phyloP scores from a whole-genome alignment of 768 basidiomycete species.

The Pleurotus ostreatus region DNA sequence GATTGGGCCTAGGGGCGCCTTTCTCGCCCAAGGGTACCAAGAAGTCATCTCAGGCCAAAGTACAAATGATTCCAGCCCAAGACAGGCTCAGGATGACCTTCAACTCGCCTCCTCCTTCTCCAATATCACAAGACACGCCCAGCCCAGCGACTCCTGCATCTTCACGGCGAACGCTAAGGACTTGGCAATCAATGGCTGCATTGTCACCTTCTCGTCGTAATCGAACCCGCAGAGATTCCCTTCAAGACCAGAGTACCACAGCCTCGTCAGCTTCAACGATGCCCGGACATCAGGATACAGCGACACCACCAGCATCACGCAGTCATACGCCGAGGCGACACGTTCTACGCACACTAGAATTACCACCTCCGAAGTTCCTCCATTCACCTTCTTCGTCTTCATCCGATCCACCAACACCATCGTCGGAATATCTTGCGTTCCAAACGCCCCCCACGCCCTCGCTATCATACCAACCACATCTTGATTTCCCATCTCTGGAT shows the following conservation, averaged over 20 bases:
- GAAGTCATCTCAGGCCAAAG: background rate
- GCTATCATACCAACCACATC: constrained; percentile 9
- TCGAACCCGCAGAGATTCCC: background rate
- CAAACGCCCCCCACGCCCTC: constrained; percentile 15
- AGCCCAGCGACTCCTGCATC: background rate
- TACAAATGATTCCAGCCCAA: background rate
- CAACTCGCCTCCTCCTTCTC: background rate
- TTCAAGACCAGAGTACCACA: background rate
- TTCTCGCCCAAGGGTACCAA: constrained; percentile 7
- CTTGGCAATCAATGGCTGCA: constrained; percentile 5
- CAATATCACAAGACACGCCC: background rate
- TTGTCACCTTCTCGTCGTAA: background rate
- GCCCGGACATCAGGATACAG: background rate
- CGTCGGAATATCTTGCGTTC: background rate
- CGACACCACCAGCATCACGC: background rate
- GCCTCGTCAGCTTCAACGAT: background rate
- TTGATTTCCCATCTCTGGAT: constrained; percentile 61
- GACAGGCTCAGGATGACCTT: background rate
- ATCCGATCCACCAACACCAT: background rate
- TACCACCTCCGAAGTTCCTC: background rate
- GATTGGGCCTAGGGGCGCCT: background rate
- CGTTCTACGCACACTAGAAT: background rate
- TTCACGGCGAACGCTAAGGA: background rate
- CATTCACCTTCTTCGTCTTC: background rate
- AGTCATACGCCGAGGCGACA: background rate